These are phyloP conservation scores for Colletotrichum sp. DNA, from an alignment of 2,329 filamentous ascomycete genomes.

Conservation along the genomic window DNA sequence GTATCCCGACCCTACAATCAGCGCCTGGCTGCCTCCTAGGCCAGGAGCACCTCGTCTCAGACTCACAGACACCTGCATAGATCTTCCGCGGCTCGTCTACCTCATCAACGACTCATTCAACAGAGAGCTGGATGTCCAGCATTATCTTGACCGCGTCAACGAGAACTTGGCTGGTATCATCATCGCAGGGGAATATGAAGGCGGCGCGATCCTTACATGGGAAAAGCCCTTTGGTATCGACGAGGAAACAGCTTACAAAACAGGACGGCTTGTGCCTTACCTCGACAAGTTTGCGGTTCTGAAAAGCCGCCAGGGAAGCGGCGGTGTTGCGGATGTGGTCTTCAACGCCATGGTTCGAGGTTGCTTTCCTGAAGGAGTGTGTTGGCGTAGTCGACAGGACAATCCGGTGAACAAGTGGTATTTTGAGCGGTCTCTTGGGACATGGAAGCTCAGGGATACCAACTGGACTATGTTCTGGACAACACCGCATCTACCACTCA, in stretches of 20 bases:
- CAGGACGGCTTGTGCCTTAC: conserved; percentile 80
- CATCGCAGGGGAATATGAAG: conserved; percentile 95
- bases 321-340: conserved; percentile 92
- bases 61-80: conserved; percentile 80
- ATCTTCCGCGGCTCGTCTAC: conserved; percentile 80
- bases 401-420: conserved; percentile 99
- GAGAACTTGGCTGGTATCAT: conserved; percentile 88
- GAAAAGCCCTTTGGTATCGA: conserved; percentile 71
- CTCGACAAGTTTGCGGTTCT: conserved; percentile 97
- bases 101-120: conserved; percentile 95
- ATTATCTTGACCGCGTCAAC: conserved; percentile 83
- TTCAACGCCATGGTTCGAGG: conserved; percentile 94
- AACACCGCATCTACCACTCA: conserved; percentile 65
- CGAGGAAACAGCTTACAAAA: conserved; percentile 57
- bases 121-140: conserved; percentile 78
- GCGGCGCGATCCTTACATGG: conserved; percentile 94
- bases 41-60: conserved; percentile 65
- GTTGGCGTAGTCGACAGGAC: conserved; percentile 87
- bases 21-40: conserved; percentile 71
- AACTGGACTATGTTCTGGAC: conserved; percentile 99
- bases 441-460: conserved; percentile 78
- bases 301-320: conserved; percentile 84
- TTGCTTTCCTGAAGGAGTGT: conserved; percentile 87
- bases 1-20: conserved; percentile 70
- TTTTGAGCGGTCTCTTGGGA: conserved; percentile 87